Evolutionary conservation across 2,329 filamentous ascomycete genomes (phyloP).

Genomic region (Dothistroma pini): DNA sequence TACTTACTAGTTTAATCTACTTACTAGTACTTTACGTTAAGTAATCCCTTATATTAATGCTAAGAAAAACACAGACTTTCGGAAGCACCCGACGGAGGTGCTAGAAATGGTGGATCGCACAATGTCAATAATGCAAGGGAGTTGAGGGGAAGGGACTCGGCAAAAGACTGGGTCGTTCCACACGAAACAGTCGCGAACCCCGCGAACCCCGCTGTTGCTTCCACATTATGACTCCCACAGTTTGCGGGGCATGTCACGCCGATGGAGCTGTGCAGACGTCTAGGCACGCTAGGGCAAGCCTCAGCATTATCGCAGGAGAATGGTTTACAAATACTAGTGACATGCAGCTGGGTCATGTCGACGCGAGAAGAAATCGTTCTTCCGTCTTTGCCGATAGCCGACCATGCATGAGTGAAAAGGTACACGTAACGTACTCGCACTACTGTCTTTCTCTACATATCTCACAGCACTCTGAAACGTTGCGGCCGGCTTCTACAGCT

Average conservation of each 20-base stretch:
- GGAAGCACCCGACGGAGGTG: too few relatives aligned
- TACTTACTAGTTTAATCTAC: too few relatives aligned
- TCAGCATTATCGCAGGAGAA: background rate
- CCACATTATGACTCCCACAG: background rate
- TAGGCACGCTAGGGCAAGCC: background rate
- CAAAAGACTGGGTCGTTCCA: background rate
- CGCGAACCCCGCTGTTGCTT: background rate
- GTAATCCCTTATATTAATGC: too few relatives aligned
- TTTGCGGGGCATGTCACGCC: background rate
- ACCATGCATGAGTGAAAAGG: background rate
- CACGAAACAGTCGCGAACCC: background rate
- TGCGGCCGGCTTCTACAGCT: background rate
- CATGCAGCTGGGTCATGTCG: background rate
- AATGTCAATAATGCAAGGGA: too few relatives aligned
- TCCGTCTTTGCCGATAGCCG: background rate
- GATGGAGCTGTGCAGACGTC: background rate
- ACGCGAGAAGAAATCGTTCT: background rate
- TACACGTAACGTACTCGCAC: background rate
- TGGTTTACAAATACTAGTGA: background rate
- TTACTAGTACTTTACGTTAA: too few relatives aligned
- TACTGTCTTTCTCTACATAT: background rate
- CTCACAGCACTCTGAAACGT: background rate
- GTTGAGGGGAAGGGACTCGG: too few relatives aligned
- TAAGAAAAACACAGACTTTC: too few relatives aligned
- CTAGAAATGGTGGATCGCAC: too few relatives aligned